Evolutionary conservation across 306 rosid genomes (phyloP), one percentile per base, ranked within the genome.

Genomic region (Castanospermum australe): DNA sequence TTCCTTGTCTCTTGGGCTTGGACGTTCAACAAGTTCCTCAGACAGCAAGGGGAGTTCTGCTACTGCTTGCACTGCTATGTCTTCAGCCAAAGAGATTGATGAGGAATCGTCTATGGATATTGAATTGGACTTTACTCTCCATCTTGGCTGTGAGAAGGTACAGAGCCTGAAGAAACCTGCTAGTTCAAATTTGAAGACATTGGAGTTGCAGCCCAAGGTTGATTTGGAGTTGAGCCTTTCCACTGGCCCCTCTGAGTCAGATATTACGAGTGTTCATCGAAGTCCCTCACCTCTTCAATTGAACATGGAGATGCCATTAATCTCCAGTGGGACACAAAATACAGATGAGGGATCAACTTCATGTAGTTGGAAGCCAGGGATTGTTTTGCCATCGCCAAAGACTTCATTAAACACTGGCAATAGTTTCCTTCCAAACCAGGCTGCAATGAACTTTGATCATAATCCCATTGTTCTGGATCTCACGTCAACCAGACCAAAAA

Each of bases 11-110:
- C 93, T 89, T 64, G 90, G 93, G 80, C 86, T 87, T 41, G 89
- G 93, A 35, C 84, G 56, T 55, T 82, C 96, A 20, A 47, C 96
- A 24, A 87, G 93, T 47, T 91, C 96, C 63, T 87, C 92, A 2
- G 93, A 91, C 84, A 91, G 96, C 82, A 89, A 91, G 80, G 96
- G 90, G 15, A 89, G 96, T 77, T 87, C 93, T 32, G 89, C 84
- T 28, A 91, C 96, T 33, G 90, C 86, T 62, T 87, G 93, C 92
- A 87, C 90, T 52, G 84, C 90, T 39, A 68, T 89, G 78, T 91
- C 96, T 68, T 91, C 96, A 14, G 89, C 88, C 47, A 91, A 91
- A 83, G 96, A 89, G 77, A 86, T 84, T 4, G 93, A 89, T 62
- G 96, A 91, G 83, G 92, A 85, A 80, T 87, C 93, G 20, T 85